A percentile compares a stretch with the other conserved stretches of the same genome.
Evolutionary conservation across 495 filamentous ascomycete species (phyloP).

Genomic region (Haplographium delicatum): DNA sequence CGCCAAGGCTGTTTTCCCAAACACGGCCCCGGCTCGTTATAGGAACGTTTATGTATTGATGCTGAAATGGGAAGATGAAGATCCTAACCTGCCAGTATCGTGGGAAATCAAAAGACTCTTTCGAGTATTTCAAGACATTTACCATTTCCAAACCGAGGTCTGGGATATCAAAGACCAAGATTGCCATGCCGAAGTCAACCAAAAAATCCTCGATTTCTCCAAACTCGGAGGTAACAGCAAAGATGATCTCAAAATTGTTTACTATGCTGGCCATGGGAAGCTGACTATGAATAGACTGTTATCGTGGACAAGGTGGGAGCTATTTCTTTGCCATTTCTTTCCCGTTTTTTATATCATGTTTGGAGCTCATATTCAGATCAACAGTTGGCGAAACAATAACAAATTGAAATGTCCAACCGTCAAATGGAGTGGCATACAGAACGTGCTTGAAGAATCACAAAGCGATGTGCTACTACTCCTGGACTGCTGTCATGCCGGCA

Average conservation of each 20-base stretch:
- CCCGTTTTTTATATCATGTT: too few species aligned
- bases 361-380: too few species aligned
- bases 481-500: too few species aligned
- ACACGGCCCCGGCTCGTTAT: background rate
- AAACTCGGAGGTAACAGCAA: background rate
- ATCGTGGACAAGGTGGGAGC: background rate
- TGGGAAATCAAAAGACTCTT: background rate
- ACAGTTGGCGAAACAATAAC: too few species aligned
- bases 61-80: background rate
- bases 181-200: conserved; percentile 2
- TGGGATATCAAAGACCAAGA: background rate
- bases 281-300: background rate
- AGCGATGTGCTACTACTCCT: too few species aligned
- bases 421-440: too few species aligned
- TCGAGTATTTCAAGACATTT: background rate
- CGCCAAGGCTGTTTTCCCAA: background rate
- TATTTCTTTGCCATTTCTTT: too few species aligned
- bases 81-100: background rate
- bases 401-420: too few species aligned
- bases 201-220: background rate
- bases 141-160: background rate
- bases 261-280: background rate
- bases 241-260: conserved; percentile 4
- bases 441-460: too few species aligned
- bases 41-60: background rate